Percentiles rank a stretch among this genome's conserved stretches.
These are phyloP conservation scores for Trichophyton simii DNA, from an alignment of 2,329 filamentous ascomycete genomes.

Conservation along the genomic window DNA sequence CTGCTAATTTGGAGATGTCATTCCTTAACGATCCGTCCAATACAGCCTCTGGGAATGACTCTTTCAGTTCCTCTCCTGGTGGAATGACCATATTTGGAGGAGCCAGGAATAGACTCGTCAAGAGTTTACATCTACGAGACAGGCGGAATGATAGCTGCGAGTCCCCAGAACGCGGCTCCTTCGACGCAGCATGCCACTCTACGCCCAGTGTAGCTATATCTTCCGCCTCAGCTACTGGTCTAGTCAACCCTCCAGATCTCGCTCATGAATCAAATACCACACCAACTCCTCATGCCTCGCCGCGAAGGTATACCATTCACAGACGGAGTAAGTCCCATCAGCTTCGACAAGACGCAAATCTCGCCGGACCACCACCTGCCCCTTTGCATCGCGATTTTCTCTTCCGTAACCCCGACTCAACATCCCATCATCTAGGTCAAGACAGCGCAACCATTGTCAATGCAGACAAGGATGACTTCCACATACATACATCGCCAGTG, in stretches of 20 bases:
- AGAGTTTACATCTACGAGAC: constrained; percentile 27
- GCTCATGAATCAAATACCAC: constrained; percentile 12
- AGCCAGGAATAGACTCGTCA: constrained; percentile 26
- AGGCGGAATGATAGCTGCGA: constrained; percentile 24
- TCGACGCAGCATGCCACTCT: constrained; percentile 27
- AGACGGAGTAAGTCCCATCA: constrained; percentile 29
- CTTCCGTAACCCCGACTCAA: constrained; percentile 21
- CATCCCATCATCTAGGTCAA: constrained; percentile 9
- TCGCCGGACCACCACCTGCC: constrained; percentile 20
- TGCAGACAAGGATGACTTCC: constrained; percentile 9
- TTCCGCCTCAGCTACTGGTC: constrained; percentile 33
- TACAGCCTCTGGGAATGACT: constrained; percentile 15
- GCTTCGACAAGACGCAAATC: constrained; percentile 6
- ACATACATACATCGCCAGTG: background rate
- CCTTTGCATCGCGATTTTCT: constrained; percentile 26
- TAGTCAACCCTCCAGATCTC: constrained; percentile 29
- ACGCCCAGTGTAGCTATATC: constrained; percentile 35
- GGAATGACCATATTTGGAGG: constrained; percentile 29
- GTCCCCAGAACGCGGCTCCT: constrained; percentile 24
- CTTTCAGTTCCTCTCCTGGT: constrained; percentile 23
- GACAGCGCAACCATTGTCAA: constrained; percentile 12
- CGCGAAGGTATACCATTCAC: constrained; percentile 16
- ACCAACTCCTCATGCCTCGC: constrained; percentile 9
- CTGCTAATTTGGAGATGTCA: constrained; percentile 20
- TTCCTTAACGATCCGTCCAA: background rate